Conservation (phyloP, 108 stramenopile genomes). For the Chaetoceros muelleri region DNA sequence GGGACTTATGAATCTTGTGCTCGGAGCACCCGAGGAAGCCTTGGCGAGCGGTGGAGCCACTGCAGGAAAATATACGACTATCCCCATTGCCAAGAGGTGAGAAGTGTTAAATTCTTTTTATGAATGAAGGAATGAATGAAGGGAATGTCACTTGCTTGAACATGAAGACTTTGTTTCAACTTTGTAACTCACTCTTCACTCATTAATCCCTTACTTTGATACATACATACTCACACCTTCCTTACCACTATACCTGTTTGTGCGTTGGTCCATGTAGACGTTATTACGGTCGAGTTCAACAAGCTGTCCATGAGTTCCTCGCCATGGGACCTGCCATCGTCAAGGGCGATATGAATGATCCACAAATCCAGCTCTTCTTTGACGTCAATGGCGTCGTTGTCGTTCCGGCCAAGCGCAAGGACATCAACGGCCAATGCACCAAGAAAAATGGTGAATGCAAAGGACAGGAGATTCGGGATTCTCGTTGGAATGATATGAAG, state of each 20-base stretch:
- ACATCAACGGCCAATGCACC: constrained; percentile 64
- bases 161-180: too few relatives aligned
- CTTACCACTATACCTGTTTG: too few relatives aligned
- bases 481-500: constrained; percentile 75
- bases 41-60: constrained; percentile 68
- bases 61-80: constrained; percentile 82
- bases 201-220: too few relatives aligned
- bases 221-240: too few relatives aligned
- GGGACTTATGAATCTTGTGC: not conserved
- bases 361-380: constrained; percentile 45
- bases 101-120: not conserved
- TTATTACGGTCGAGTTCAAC: constrained; percentile 78
- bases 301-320: constrained; percentile 70
- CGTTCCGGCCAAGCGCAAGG: constrained; percentile 6
- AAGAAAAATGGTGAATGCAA: constrained; percentile 75
- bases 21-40: constrained; percentile 10
- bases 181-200: too few relatives aligned
- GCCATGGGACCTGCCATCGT: constrained; percentile 69
- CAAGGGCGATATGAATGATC: constrained; percentile 51
- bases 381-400: constrained; percentile 14
- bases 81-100: constrained; percentile 61
- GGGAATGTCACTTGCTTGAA: too few relatives aligned
- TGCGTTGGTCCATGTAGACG: too few relatives aligned
- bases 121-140: not conserved
- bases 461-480: constrained; percentile 64